Evolutionary conservation across 2,329 filamentous ascomycete species (phyloP), one percentile per base, ranked within the genome.

Genomic region (Alternaria solani): DNA sequence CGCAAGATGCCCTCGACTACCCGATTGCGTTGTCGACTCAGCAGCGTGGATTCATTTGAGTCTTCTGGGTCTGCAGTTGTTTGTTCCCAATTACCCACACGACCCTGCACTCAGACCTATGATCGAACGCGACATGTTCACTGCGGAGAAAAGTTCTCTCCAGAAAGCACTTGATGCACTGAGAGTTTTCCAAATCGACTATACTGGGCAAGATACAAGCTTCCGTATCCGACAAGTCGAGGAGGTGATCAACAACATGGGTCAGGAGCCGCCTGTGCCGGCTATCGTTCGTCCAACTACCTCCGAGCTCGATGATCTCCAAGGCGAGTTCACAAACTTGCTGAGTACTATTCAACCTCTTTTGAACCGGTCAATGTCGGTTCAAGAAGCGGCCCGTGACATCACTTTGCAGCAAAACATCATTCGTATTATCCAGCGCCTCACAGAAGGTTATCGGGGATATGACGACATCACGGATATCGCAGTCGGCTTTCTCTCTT

Each of bases 391-490:
- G 36, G 60, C 69, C 46, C 41, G 68, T 53, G 75, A 78, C 55
- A 38, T 75, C 68, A 76, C 72, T 59, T 51, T 86, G 32, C 83
- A 82, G 51, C 80, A 82, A 38, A 89, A 89, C 59, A 81, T 95
- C n/a, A 80, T 82, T 7, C 88, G 91, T 62, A 87, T 97, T 39
- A 87, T 91, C 51, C 82, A 85, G 55, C 87, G 94, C 44, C 84
- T 99, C 7, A 85, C 84, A 2, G 83, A 86, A 30, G 85, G 88
- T 36, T 96, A 93, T 73, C 86, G 88, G 39, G 88, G 88, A 14
- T 98, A 97, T 71, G 91, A 93, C 62, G 95, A 99, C 73, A 87
- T 98, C 68, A 91, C 91, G 0, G 84, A 87, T 44, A 94, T 93
- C 4, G 85, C 93, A 11, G 84, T 93, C 44, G 92, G 91, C 53